phyloP scores from a whole-genome alignment of 129 eudicot species.

The Centella asiatica region DNA sequence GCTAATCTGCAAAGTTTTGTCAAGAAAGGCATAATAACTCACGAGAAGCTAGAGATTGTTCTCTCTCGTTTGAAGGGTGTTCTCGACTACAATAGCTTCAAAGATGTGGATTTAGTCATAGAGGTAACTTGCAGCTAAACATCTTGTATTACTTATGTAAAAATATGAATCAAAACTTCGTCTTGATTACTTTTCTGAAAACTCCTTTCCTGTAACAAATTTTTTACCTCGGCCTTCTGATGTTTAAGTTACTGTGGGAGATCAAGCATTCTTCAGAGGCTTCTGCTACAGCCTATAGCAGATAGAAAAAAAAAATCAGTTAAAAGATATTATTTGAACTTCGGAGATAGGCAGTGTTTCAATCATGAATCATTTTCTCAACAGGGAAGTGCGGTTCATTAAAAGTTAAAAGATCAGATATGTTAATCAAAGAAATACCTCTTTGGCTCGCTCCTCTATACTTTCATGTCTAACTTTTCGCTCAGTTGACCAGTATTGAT shows the following conservation, averaged over 20 bases:
- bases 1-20: slow-evolving; percentile 41
- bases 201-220: background rate
- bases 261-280: background rate
- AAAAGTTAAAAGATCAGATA: background rate
- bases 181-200: background rate
- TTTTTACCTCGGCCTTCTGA: background rate
- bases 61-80: slow-evolving; percentile 35
- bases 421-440: background rate
- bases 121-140: slow-evolving; percentile 25
- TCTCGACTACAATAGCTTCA: slow-evolving; percentile 43
- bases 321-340: background rate
- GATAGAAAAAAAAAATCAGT: background rate
- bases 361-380: background rate
- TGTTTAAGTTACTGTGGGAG: background rate
- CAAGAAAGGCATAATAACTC: slow-evolving; percentile 26
- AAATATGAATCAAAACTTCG: background rate
- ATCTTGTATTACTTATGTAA: background rate
- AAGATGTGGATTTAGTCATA: slow-evolving; percentile 49
- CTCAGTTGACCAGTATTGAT: background rate
- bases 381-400: background rate
- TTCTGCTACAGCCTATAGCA: too few relatives aligned
- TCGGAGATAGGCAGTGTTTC: background rate
- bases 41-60: slow-evolving; percentile 26
- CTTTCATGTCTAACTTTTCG: background rate
- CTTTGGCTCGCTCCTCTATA: background rate